Conservation (phyloP, 2,329 filamentous ascomycete genomes). For the Colletotrichum incanum region DNA sequence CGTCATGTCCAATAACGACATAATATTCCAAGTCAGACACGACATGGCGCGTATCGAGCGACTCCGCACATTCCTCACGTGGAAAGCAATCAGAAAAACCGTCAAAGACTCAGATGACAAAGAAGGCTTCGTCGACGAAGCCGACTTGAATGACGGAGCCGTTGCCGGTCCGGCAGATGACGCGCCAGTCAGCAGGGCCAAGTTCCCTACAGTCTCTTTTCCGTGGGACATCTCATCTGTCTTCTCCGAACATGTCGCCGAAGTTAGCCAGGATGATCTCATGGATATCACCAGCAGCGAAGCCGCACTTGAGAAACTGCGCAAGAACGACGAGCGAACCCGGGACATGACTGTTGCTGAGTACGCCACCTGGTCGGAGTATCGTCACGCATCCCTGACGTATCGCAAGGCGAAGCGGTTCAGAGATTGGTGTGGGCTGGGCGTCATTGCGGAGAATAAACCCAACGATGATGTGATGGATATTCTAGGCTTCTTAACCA, state of each 20-base stretch:
- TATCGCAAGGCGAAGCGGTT: constrained; percentile 45
- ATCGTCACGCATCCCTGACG: constrained; percentile 45
- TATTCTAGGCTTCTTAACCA: constrained; percentile 45
- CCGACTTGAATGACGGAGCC: constrained; percentile 17
- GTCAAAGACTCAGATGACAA: constrained; percentile 44
- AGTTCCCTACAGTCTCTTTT: constrained; percentile 30
- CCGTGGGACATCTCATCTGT: constrained; percentile 43
- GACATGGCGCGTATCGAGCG: constrained; percentile 44
- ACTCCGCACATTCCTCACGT: constrained; percentile 45
- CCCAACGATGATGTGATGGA: constrained; percentile 45
- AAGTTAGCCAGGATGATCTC: constrained; percentile 29
- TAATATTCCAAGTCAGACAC: constrained; percentile 48
- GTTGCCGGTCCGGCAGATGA: not conserved
- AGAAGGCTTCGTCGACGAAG: constrained; percentile 35
- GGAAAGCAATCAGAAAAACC: constrained; percentile 46
- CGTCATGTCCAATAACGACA: constrained; percentile 45
- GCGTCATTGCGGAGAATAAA: constrained; percentile 43
- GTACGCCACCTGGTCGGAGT: constrained; percentile 46
- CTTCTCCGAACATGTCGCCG: constrained; percentile 35
- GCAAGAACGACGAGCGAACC: constrained; percentile 42
- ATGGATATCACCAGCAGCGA: constrained; percentile 21
- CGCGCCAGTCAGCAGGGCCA: not conserved
- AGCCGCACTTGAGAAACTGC: constrained; percentile 42
- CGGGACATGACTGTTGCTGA: constrained; percentile 45
- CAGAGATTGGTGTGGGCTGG: constrained; percentile 45